A percentile compares a stretch with the other conserved stretches of the same genome.
phyloP scores from a whole-genome alignment of 176 grass and related monocot species.

The Stipa capillata region DNA sequence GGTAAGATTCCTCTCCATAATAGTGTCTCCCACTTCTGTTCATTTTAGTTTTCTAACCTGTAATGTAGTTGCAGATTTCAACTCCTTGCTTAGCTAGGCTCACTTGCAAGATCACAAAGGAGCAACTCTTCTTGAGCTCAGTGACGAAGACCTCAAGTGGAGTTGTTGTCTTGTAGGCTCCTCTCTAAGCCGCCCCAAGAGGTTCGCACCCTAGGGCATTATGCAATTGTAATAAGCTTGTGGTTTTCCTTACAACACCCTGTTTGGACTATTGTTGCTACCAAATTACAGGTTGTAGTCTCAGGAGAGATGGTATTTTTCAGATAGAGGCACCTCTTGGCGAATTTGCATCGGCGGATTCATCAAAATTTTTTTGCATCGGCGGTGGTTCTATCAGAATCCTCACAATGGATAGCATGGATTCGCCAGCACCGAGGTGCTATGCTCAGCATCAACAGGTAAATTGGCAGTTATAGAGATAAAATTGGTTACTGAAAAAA shows the following conservation, averaged over 20 bases:
- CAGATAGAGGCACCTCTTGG: background rate
- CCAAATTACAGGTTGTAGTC: background rate
- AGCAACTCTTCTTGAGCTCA: conserved; percentile 16
- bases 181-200: conserved; percentile 4
- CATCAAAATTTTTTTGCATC: too few relatives aligned
- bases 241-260: background rate
- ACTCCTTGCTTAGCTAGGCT: background rate
- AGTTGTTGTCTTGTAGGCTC: background rate
- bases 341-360: background rate
- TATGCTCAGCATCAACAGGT: conserved; percentile 32
- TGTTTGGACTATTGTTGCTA: background rate
- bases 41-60: background rate
- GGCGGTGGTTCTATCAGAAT: conserved; percentile 27
- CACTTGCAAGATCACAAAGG: background rate
- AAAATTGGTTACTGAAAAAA: too few relatives aligned
- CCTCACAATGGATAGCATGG: conserved; percentile 16
- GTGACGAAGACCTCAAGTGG: background rate
- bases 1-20: conserved; percentile 20
- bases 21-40: background rate
- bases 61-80: background rate
- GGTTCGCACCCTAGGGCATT: conserved; percentile 7
- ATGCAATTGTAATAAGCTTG: background rate
- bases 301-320: background rate
- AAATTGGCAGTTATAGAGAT: background rate
- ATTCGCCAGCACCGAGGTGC: conserved; percentile 38